phyloP scores from a whole-genome alignment of 2,329 filamentous ascomycete genomes.

The Cryoendolithus antarcticus region DNA sequence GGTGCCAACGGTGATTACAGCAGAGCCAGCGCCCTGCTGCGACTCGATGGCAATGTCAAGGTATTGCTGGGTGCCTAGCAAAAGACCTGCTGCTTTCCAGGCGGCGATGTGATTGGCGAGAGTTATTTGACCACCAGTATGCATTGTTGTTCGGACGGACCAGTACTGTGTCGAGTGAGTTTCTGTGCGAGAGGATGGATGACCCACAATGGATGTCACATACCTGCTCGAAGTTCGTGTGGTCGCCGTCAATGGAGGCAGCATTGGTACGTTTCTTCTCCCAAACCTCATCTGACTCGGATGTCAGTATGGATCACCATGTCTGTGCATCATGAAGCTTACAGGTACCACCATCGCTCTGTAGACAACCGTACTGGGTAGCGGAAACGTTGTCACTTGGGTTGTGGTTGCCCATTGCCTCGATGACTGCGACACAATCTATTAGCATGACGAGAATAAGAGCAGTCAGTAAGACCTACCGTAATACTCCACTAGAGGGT shows the following conservation, averaged over 20 bases:
- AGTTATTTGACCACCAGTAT: constrained; percentile 39
- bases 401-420: constrained; percentile 3
- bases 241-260: constrained; percentile 38
- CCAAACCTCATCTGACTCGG: constrained; percentile 1
- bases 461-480: constrained; percentile 85
- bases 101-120: constrained; percentile 41
- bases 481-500: constrained; percentile 45
- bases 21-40: constrained; percentile 1
- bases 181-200: no score
- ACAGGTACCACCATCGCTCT: constrained; percentile 35
- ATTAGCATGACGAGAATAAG: constrained; percentile 99
- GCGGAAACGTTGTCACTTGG: constrained; percentile 1
- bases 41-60: constrained; percentile 1
- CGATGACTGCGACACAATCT: constrained; percentile 70
- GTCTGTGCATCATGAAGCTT: constrained; percentile 98
- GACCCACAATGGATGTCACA: no score
- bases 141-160: constrained; percentile 39
- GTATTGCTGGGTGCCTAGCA: not conserved
- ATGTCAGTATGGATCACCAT: no score
- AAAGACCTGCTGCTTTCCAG: constrained; percentile 25
- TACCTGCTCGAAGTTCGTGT: constrained; percentile 31
- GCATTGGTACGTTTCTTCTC: constrained; percentile 24
- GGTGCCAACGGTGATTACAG: constrained; percentile 1
- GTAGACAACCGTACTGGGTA: constrained; percentile 1
- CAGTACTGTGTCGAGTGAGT: constrained; percentile 26